Percentiles rank a stretch among this genome's conserved stretches.
phyloP scores from a whole-genome alignment of 2,329 filamentous ascomycete genomes.

The Cercospora citrullina region DNA sequence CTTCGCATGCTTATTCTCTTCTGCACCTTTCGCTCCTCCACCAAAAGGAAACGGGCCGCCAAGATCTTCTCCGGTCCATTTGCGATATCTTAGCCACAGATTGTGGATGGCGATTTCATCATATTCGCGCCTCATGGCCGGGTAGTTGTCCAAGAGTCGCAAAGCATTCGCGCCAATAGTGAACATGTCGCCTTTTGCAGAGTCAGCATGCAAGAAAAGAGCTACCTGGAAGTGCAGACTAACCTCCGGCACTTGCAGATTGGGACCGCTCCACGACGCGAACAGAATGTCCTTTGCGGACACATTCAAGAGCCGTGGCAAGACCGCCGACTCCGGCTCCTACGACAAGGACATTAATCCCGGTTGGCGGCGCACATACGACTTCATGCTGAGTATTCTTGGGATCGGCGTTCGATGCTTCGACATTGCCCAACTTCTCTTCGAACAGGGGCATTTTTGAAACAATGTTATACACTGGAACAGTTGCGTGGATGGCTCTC shows the following conservation, averaged over 20 bases:
- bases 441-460: not conserved
- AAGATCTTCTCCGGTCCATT: conserved; percentile 26
- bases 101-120: conserved; percentile 27
- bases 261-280: conserved; percentile 25
- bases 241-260: conserved; percentile 17
- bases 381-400: conserved; percentile 17
- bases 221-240: not conserved
- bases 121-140: conserved; percentile 25
- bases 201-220: not conserved
- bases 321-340: conserved; percentile 30
- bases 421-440: not conserved
- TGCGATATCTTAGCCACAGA: conserved; percentile 25
- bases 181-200: conserved; percentile 26
- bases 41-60: conserved; percentile 20
- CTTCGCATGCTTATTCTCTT: conserved; percentile 14
- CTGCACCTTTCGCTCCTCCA: conserved; percentile 12
- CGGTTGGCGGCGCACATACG: conserved; percentile 17
- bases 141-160: conserved; percentile 24
- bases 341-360: conserved; percentile 28
- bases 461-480: not conserved
- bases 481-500: not conserved
- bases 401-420: not conserved
- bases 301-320: conserved; percentile 29
- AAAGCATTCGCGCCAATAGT: conserved; percentile 45
- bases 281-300: conserved; percentile 30